These are phyloP conservation scores for Gracilaria vermiculophylla DNA, from an alignment of 23 red algal genomes.

Conservation along the genomic window DNA sequence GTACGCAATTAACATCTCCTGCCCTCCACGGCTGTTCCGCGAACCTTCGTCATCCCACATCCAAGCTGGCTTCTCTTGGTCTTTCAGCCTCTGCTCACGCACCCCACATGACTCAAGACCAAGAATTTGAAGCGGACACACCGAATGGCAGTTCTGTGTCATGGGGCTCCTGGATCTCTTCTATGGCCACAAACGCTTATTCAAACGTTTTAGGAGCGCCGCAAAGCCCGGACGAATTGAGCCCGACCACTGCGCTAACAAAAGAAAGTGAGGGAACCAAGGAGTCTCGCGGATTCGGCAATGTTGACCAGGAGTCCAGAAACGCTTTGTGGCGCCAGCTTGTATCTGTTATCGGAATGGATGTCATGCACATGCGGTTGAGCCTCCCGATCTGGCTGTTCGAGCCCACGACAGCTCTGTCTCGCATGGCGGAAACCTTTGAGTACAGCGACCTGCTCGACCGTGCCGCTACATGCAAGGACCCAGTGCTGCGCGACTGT, in stretches of 20 bases:
- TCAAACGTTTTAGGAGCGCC: slow-evolving; percentile 44
- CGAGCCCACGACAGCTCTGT: slow-evolving; percentile 83
- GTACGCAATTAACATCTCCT: neutral
- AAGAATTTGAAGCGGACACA: neutral
- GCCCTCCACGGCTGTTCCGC: neutral
- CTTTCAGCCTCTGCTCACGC: neutral
- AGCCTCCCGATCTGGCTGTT: slow-evolving; percentile 85
- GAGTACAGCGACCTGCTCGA: slow-evolving; percentile 73
- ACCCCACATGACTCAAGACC: neutral
- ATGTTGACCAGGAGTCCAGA: slow-evolving; percentile 58
- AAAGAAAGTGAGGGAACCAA: slow-evolving; percentile 7
- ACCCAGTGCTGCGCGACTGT: slow-evolving; percentile 71
- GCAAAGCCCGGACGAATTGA: slow-evolving; percentile 16
- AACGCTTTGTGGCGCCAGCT: slow-evolving; percentile 81
- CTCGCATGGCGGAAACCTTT: slow-evolving; percentile 84
- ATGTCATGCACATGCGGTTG: slow-evolving; percentile 76
- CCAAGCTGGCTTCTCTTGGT: neutral
- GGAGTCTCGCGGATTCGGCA: slow-evolving; percentile 38
- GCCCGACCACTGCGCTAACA: slow-evolving; percentile 47
- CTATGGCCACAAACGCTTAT: slow-evolving; percentile 51
- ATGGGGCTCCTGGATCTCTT: slow-evolving; percentile 59
- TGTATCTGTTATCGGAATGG: slow-evolving; percentile 66
- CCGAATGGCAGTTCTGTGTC: neutral
- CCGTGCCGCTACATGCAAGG: slow-evolving; percentile 58
- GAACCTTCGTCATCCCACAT: neutral